A percentile compares a stretch with the other conserved stretches of the same genome.
phyloP scores from a whole-genome alignment of 805 yeast species.

The Starmera quercuum region DNA sequence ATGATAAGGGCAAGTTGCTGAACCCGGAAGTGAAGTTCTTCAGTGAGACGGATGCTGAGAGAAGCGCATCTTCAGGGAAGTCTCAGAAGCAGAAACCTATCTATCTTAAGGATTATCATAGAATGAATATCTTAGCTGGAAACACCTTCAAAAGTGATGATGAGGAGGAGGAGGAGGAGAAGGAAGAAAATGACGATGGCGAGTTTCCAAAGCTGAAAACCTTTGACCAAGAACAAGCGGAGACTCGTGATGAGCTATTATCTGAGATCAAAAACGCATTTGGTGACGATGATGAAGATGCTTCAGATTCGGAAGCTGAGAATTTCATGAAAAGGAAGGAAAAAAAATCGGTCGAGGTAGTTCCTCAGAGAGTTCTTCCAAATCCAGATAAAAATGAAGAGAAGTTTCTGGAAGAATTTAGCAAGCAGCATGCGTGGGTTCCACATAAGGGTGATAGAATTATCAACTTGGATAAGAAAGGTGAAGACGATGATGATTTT shows the following conservation, averaged over 20 bases:
- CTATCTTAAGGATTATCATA: conserved; percentile 86
- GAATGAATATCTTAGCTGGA: conserved; percentile 73
- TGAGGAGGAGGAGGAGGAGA: conserved; percentile 36
- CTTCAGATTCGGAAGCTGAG: conserved; percentile 32
- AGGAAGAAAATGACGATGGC: conserved; percentile 27
- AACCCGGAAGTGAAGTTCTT: conserved; percentile 71
- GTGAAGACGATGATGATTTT: conserved; percentile 70
- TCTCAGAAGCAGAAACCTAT: conserved; percentile 58
- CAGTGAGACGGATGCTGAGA: conserved; percentile 44
- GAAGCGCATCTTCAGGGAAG: conserved; percentile 17
- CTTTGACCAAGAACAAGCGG: conserved; percentile 65
- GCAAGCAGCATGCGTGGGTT: conserved; percentile 82
- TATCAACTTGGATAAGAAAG: conserved; percentile 37
- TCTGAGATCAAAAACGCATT: conserved; percentile 71
- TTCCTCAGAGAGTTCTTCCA: conserved; percentile 39
- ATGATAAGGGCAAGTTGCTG: conserved; percentile 58
- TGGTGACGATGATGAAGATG: conserved; percentile 33
- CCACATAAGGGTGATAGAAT: conserved; percentile 60
- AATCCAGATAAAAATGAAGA: conserved; percentile 57
- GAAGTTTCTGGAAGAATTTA: conserved; percentile 64
- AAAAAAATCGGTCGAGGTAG: conserved; percentile 17
- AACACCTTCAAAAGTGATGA: conserved; percentile 47
- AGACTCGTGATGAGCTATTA: conserved; percentile 66
- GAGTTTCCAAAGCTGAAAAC: conserved; percentile 51
- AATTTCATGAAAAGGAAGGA: conserved; percentile 55